phyloP scores from a whole-genome alignment of 2,329 filamentous ascomycete species.

The Neopestalotiopsis sp. region DNA sequence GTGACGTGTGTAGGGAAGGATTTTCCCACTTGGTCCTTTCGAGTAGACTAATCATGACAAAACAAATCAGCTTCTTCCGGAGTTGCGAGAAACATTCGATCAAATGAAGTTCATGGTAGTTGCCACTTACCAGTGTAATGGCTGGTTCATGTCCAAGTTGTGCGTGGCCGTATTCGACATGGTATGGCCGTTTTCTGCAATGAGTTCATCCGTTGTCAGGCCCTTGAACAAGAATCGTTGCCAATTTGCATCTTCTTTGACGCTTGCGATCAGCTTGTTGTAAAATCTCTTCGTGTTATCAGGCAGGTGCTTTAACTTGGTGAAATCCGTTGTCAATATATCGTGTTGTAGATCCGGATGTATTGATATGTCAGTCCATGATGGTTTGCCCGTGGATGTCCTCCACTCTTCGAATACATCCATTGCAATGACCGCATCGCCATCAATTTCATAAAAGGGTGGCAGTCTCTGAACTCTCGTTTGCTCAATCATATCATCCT shows the following conservation, averaged over 20 bases:
- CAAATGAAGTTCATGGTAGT: neutral
- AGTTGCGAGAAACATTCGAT: neutral
- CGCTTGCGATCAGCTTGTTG: too few relatives aligned
- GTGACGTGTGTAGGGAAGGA: neutral
- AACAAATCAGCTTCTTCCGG: neutral
- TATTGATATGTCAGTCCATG: too few relatives aligned
- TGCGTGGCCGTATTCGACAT: slow-evolving; percentile 24
- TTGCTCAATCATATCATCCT: neutral
- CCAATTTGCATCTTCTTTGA: slow-evolving; percentile 30
- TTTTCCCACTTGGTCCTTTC: neutral
- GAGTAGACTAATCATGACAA: slow-evolving; percentile 2
- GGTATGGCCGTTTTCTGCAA: slow-evolving; percentile 24
- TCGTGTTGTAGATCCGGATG: too few relatives aligned
- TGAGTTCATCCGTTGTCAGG: slow-evolving; percentile 36
- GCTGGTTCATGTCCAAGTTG: slow-evolving; percentile 22
- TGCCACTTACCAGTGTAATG: slow-evolving; percentile 31
- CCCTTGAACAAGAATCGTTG: slow-evolving; percentile 31
- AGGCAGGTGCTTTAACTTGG: too few relatives aligned
- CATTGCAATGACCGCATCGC: slow-evolving; percentile 26
- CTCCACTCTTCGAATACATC: slow-evolving; percentile 26
- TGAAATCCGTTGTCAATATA: too few relatives aligned
- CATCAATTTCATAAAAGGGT: neutral
- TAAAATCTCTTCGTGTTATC: too few relatives aligned
- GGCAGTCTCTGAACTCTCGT: neutral
- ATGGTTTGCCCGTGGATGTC: too few relatives aligned